Conservation (phyloP, 1,284 basidiomycete species). For the Pyrrhoderma lamaoense region DNA sequence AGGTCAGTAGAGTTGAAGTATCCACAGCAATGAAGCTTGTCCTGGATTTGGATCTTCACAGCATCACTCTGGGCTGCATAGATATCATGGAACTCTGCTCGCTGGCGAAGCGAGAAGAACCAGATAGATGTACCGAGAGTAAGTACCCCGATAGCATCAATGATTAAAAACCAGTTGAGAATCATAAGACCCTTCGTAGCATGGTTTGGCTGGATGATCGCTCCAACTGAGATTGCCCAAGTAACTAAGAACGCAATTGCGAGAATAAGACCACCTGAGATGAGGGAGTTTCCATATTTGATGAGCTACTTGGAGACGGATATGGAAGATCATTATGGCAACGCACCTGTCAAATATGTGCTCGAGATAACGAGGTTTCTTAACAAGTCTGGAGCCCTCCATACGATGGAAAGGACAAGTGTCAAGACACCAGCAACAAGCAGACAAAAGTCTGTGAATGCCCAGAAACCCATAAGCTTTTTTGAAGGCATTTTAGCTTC, state of each 20-base stretch:
- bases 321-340: not conserved
- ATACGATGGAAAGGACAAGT: constrained; percentile 62
- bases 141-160: constrained; percentile 51
- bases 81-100: constrained; percentile 52
- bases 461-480: constrained; percentile 63
- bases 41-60: constrained; percentile 57
- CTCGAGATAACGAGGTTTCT: constrained; percentile 60
- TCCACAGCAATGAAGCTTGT: constrained; percentile 78
- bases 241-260: constrained; percentile 64
- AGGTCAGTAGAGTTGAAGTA: constrained; percentile 65
- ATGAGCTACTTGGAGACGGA: not conserved
- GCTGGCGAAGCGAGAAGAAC: constrained; percentile 70
- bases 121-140: constrained; percentile 66
- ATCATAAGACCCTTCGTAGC: constrained; percentile 59
- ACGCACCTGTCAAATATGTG: constrained; percentile 54
- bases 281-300: constrained; percentile 3
- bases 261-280: constrained; percentile 59
- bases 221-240: constrained; percentile 59
- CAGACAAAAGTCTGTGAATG: constrained; percentile 59
- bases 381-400: constrained; percentile 55
- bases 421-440: constrained; percentile 59
- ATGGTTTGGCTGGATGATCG: constrained; percentile 62
- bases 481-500: constrained; percentile 54
- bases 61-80: constrained; percentile 44
- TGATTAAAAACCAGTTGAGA: constrained; percentile 65